These are phyloP conservation scores for Leishmania guyanensis DNA, from an alignment of 208 protist species.

Conservation along the genomic window DNA sequence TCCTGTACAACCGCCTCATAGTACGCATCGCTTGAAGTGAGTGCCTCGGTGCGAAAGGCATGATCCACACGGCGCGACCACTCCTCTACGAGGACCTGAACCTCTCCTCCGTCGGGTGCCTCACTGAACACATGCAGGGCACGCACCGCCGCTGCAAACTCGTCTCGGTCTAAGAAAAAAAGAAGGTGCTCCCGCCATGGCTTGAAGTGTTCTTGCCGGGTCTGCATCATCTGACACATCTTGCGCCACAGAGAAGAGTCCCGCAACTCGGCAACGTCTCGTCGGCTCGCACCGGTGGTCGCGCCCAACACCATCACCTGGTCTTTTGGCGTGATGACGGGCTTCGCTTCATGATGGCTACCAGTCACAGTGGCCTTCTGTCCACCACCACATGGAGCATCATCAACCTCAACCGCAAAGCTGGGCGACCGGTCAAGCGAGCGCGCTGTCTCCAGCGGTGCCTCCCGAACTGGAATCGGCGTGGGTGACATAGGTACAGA, in stretches of 20 bases:
- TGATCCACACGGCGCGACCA: conserved; percentile 48
- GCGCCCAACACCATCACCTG: conserved; percentile 9
- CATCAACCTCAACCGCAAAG: conserved; percentile 13
- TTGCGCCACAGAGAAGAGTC: conserved; percentile 27
- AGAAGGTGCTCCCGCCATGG: conserved; percentile 42
- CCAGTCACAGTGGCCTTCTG: neutral
- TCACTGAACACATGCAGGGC: conserved; percentile 31
- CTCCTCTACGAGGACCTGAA: conserved; percentile 44
- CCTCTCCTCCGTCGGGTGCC: conserved; percentile 33
- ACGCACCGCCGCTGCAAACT: conserved; percentile 32
- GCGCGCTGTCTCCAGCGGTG: conserved; percentile 19
- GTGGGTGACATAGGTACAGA: conserved; percentile 38
- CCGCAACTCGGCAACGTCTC: neutral
- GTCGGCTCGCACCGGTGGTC: neutral
- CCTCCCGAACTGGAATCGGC: conserved; percentile 15
- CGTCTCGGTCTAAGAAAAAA: conserved; percentile 46
- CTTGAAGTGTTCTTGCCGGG: conserved; percentile 3
- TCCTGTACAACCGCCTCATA: conserved; percentile 56
- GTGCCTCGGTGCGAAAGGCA: conserved; percentile 46
- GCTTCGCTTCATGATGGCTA: neutral
- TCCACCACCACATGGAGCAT: neutral
- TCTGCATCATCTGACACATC: conserved; percentile 34
- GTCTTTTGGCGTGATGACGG: conserved; percentile 17
- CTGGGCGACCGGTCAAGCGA: conserved; percentile 20
- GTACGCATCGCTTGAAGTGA: conserved; percentile 44